phyloP scores from a whole-genome alignment of 2,329 filamentous ascomycete genomes.

The Thermothelomyces thermophilus region DNA sequence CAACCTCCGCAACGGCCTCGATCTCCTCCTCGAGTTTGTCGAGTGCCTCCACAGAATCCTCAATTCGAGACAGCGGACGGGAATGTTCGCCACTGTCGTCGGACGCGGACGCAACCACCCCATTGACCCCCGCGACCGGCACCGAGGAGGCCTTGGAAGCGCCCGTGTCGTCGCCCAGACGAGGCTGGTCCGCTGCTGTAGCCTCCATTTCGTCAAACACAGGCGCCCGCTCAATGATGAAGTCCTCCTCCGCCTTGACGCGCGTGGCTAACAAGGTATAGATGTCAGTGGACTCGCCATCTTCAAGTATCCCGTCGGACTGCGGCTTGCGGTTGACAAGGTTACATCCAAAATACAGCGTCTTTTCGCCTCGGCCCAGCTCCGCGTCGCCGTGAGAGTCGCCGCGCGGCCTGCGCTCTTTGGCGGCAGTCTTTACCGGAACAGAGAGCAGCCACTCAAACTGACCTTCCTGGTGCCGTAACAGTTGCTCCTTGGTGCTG shows the following conservation, averaged over 20 bases:
- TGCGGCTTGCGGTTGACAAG: conserved; percentile 36
- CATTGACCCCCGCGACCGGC: conserved; percentile 9
- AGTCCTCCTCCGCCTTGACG: conserved; percentile 27
- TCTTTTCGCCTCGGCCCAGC: conserved; percentile 22
- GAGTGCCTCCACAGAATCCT: conserved; percentile 57
- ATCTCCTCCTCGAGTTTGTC: conserved; percentile 57
- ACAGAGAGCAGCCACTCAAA: conserved; percentile 45
- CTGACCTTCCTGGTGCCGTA: conserved; percentile 41
- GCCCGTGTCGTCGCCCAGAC: neutral
- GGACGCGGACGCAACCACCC: conserved; percentile 10
- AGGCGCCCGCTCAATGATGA: neutral
- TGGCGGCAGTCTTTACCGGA: conserved; percentile 21
- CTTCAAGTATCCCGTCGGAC: conserved; percentile 21
- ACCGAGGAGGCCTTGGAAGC: conserved; percentile 12
- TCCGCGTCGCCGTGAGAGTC: conserved; percentile 16
- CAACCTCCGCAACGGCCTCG: conserved; percentile 44
- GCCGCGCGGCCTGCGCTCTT: conserved; percentile 13
- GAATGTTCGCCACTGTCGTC: conserved; percentile 12
- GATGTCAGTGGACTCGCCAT: conserved; percentile 30
- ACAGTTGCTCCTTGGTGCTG: conserved; percentile 31
- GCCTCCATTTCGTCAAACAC: conserved; percentile 6
- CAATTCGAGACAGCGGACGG: conserved; percentile 42
- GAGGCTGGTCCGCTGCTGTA: neutral
- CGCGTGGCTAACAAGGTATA: conserved; percentile 45
- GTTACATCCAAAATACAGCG: conserved; percentile 47